Conservation (phyloP, 108 stramenopile species). For the Cylindrotheca closterium region DNA sequence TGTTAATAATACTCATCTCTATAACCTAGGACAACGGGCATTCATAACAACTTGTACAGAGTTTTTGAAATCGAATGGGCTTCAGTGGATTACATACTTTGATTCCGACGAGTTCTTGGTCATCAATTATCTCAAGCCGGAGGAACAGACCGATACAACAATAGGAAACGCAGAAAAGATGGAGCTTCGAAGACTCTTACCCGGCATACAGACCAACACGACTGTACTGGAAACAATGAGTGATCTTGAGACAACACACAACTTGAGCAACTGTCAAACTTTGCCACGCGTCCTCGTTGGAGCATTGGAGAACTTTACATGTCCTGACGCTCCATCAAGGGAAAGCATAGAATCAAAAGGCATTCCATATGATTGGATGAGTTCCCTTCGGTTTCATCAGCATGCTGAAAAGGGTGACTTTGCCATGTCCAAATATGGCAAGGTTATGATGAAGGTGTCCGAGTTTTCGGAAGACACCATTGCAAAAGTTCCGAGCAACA, state of each 20-base stretch:
- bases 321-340: slow-evolving; percentile 5
- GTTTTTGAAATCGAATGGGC: slow-evolving; percentile 16
- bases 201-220: not conserved
- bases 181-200: not conserved
- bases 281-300: slow-evolving; percentile 34
- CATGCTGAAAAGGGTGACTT: slow-evolving; percentile 45
- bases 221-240: slow-evolving; percentile 24
- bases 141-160: not conserved
- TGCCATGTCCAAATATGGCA: slow-evolving; percentile 44
- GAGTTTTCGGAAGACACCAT: slow-evolving; percentile 18
- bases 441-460: slow-evolving; percentile 57
- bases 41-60: slow-evolving; percentile 20
- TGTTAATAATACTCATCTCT: not conserved
- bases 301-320: slow-evolving; percentile 34
- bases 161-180: not conserved
- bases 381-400: slow-evolving; percentile 48
- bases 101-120: slow-evolving; percentile 56
- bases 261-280: slow-evolving; percentile 17
- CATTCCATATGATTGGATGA: slow-evolving; percentile 13
- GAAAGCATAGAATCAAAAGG: slow-evolving; percentile 3
- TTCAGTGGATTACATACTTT: slow-evolving; percentile 34
- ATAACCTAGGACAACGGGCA: slow-evolving; percentile 4
- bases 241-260: not conserved
- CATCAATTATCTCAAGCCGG: slow-evolving; percentile 15
- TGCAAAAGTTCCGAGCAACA: slow-evolving; percentile 18